phyloP scores from a whole-genome alignment of 2,329 filamentous ascomycete genomes.

The Fusarium nanum region DNA sequence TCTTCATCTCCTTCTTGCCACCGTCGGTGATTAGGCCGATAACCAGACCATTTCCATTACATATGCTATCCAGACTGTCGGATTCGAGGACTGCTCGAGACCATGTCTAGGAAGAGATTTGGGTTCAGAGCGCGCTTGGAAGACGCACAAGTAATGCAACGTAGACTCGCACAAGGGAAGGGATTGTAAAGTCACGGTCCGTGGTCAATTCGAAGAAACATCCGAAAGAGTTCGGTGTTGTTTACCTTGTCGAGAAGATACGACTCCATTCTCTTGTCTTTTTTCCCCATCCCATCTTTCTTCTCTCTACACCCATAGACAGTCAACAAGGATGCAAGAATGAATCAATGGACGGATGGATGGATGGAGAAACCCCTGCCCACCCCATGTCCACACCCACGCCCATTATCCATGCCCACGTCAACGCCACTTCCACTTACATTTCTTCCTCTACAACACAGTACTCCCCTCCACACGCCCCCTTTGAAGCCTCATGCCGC shows the following conservation, averaged over 20 bases:
- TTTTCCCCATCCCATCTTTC: not conserved
- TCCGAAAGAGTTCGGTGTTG: conserved; percentile 32
- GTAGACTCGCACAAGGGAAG: not conserved
- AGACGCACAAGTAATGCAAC: not conserved
- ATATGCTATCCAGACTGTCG: conserved; percentile 38
- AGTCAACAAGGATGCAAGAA: conserved; percentile 1
- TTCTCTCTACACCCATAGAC: conserved; percentile 26
- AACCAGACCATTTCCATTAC: conserved; percentile 31
- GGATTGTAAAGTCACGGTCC: conserved; percentile 4
- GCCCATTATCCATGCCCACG: conserved; percentile 8
- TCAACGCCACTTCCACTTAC: conserved; percentile 18
- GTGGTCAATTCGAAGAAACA: conserved; percentile 20
- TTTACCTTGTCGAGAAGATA: conserved; percentile 33
- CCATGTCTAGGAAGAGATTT: conserved; percentile 18
- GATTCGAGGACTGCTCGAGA: conserved; percentile 38
- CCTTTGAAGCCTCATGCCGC: conserved; percentile 15
- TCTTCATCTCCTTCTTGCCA: conserved; percentile 17
- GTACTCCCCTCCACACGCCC: conserved; percentile 13
- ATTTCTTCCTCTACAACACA: not conserved
- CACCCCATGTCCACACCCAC: conserved; percentile 11
- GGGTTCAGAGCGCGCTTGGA: not conserved
- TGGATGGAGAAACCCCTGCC: conserved; percentile 12
- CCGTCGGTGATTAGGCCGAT: conserved; percentile 9
- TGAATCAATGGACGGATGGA: conserved; percentile 10
- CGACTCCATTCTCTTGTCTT: conserved; percentile 20